Base-by-base conservation (phyloP, 495 filamentous ascomycete genomes). In the Cetradonia linearis region DNA sequence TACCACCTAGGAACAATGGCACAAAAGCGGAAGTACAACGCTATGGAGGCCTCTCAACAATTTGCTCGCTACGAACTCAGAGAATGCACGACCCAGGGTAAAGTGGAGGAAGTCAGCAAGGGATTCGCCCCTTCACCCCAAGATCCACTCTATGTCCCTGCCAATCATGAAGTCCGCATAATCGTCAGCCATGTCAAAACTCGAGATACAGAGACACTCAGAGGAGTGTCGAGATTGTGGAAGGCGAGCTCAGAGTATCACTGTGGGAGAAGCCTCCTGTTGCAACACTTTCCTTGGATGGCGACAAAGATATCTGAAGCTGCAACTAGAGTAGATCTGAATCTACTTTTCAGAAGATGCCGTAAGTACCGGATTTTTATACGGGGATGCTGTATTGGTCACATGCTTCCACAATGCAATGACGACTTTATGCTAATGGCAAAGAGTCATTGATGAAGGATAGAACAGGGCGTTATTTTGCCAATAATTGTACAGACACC, bases 261-360 rank as follows among this genome's bases (percentile, higher is more conserved):
- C 28, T 58, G 40, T 27, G 38, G 18, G 10, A 58, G 30, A 28
- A 25, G 25, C 25, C 20, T 16, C 7, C 33, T 58, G 11, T 10
- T 31, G 28, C 27, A n/a, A 28, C 56, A 58, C 18, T 47, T 58
- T 23, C 56, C 40, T 23, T 20, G 38, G 56, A 47, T 47, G 13
- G 40, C 13, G 9, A 8, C 56, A 28, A 34, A 48, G 18, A 40
- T 40, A 8, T 18, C 3, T 2, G 18, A 37, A 30, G 28, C 20
- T 25, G 25, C 42, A 9, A 34, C 40, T 9, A 34, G 40, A 18
- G 40, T 27, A 20, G 40, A 33, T n/a, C 1, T 47, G 44, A 47
- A 47, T 36, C 8, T 58, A 4, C 40, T 42, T 10, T 56, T 56
- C 20, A 56, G 55, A 31, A 44, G 55, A 56, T 56, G 55, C 25